Base-by-base conservation (phyloP, 164 flowering plant genomes). In the Tetracentron sinense region DNA sequence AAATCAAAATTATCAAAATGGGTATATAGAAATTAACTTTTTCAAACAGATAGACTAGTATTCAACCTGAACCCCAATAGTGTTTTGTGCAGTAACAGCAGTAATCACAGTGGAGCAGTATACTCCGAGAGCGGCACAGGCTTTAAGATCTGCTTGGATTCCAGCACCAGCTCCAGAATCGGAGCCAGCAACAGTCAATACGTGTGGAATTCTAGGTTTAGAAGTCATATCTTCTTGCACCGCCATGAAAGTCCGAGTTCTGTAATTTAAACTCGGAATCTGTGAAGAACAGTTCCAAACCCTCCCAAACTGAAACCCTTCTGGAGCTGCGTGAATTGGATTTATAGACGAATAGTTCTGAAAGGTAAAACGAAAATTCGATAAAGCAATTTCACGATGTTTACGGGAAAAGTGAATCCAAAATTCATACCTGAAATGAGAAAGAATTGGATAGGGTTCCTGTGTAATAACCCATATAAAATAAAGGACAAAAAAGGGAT, bases 101-200 rank as follows among this genome's bases (percentile, higher is more conserved):
- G 98, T 94, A 42, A 94, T 85, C 3, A 94, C 97, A 33, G 97
- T 83, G 42, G 99, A 91, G 62, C 99, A 89, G 62, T 85, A 94
- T 20, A 89, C 99, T 6, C 96, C 93, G 25, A 82, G 89, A 0
- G 97, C 93, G 7, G 87, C 92, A 44, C 97, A 91, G 17, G 96
- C 75, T 75, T 94, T 94, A 48, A 91, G 75, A 70, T 94, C 99
- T 17, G 99, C 99, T 75, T 94, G 99, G 56, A 94, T 89, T 33
- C 99, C 99, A 20, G 99, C 99, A 4, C 99, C 99, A 33, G 87
- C 95, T 2, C 99, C 95, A 10, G 99, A 94, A 69, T 94, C 99
- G 4, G 99, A 94, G 20, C 99, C 99, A 3, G 96, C 97, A 19
- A 94, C 89, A 2, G 85, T 91, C 73, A 94, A 64, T 0, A 90